A percentile compares a stretch with the other conserved stretches of the same genome.
Conservation (phyloP, 1,139 yeast genomes). For the Yamadazyma songkhlaensis region DNA sequence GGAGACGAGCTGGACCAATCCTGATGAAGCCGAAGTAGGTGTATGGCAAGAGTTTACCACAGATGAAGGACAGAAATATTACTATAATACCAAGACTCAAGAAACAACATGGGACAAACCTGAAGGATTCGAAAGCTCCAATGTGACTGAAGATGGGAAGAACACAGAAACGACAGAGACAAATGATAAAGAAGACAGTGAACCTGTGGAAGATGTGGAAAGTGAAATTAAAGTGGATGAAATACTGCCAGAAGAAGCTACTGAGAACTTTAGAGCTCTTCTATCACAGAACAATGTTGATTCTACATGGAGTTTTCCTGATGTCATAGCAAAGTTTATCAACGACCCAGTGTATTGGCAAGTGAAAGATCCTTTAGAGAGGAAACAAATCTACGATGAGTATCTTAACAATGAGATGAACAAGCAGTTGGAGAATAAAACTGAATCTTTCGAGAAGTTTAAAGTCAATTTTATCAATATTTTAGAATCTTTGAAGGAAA, state of each 20-base stretch:
- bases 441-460: constrained; percentile 53
- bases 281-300: constrained; percentile 56
- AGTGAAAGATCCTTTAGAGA: constrained; percentile 55
- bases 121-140: constrained; percentile 25
- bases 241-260: constrained; percentile 24
- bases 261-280: constrained; percentile 49
- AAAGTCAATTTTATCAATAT: constrained; percentile 51
- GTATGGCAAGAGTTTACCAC: constrained; percentile 67
- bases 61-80: constrained; percentile 71
- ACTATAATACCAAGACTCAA: constrained; percentile 62
- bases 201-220: background rate
- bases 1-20: constrained; percentile 82
- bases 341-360: constrained; percentile 69
- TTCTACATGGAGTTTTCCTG: constrained; percentile 73
- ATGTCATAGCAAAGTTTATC: constrained; percentile 60
- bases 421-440: constrained; percentile 52
- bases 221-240: constrained; percentile 5
- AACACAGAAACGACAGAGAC: constrained; percentile 10
- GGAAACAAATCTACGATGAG: constrained; percentile 65
- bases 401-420: constrained; percentile 55
- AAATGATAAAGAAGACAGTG: background rate
- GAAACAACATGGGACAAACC: constrained; percentile 86
- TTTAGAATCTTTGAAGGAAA: constrained; percentile 31
- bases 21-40: constrained; percentile 44
- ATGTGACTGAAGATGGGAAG: background rate